Conservation (phyloP, 345 rosid species). For the Physaria fendleri region DNA sequence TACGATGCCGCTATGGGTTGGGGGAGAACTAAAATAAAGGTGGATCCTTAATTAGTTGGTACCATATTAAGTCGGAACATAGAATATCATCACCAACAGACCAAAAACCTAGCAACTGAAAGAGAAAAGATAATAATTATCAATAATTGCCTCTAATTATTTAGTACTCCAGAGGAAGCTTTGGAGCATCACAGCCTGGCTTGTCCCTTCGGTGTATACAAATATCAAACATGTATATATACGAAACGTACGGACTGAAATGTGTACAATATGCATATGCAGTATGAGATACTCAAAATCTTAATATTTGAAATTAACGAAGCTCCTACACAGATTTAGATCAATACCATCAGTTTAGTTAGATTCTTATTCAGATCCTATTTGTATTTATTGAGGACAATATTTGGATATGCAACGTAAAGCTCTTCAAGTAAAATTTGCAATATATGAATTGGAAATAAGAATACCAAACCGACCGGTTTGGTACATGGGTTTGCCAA, state of each 20-base stretch:
- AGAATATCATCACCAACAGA: conserved; percentile 10
- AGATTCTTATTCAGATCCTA: not conserved
- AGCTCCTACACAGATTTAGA: not conserved
- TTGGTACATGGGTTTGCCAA: not conserved
- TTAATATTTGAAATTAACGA: not conserved
- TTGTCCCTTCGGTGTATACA: conserved; percentile 12
- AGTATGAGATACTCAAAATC: not conserved
- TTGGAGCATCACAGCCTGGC: conserved; percentile 24
- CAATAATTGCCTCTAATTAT: conserved; percentile 8
- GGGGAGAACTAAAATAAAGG: not conserved
- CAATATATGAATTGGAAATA: not conserved
- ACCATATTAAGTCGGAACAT: not conserved
- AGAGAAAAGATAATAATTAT: not conserved
- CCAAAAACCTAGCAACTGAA: conserved; percentile 4
- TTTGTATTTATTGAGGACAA: not conserved
- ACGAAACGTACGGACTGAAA: conserved; percentile 6
- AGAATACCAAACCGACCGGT: not conserved
- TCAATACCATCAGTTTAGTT: not conserved
- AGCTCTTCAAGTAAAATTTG: not conserved
- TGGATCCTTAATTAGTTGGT: not conserved
- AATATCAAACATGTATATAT: not conserved
- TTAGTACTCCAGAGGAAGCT: conserved; percentile 2
- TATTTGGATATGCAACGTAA: not conserved
- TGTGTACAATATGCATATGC: conserved; percentile 4
- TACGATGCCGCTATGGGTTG: too few species aligned